Conservation (phyloP, 2,329 filamentous ascomycete genomes). For the Cytospora chrysosperma region DNA sequence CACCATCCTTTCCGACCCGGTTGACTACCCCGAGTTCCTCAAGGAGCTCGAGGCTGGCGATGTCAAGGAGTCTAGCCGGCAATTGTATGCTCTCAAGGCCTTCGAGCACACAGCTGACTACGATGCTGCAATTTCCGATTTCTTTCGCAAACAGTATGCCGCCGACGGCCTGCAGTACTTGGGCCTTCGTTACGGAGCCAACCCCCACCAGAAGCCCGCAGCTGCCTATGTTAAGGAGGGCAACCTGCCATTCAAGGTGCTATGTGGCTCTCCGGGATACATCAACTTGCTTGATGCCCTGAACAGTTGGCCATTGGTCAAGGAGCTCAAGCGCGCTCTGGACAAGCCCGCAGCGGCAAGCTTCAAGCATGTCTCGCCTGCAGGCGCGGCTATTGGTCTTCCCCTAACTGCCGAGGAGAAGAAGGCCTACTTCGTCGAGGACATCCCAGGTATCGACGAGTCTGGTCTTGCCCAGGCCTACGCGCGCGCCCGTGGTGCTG, state of each 20-base stretch:
- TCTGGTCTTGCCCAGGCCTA: slow-evolving; percentile 92
- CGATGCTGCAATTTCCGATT: slow-evolving; percentile 89
- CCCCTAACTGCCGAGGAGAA: slow-evolving; percentile 83
- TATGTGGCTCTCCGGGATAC: slow-evolving; percentile 87
- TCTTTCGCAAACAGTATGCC: slow-evolving; percentile 97
- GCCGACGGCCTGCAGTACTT: slow-evolving; percentile 79
- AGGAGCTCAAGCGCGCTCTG: slow-evolving; percentile 89
- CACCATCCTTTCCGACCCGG: slow-evolving; percentile 91
- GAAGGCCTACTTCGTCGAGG: slow-evolving; percentile 98
- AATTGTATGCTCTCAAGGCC: slow-evolving; percentile 91
- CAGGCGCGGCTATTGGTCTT: slow-evolving; percentile 90
- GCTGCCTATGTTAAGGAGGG: slow-evolving; percentile 74
- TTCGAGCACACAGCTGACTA: slow-evolving; percentile 99
- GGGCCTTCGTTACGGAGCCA: slow-evolving; percentile 88
- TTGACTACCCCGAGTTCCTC: slow-evolving; percentile 91
- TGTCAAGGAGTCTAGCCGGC: slow-evolving; percentile 80
- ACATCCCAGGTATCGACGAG: slow-evolving; percentile 83
- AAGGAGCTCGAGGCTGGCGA: slow-evolving; percentile 85
- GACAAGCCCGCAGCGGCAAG: slow-evolving; percentile 88
- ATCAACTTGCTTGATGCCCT: slow-evolving; percentile 96
- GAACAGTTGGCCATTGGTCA: slow-evolving; percentile 95
- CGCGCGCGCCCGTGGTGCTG: slow-evolving; percentile 88
- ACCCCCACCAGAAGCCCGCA: slow-evolving; percentile 97
- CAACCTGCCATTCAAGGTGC: slow-evolving; percentile 89
- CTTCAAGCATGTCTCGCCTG: slow-evolving; percentile 99